phyloP scores from a whole-genome alignment of 805 yeast genomes.

The Ogataea siamensis region DNA sequence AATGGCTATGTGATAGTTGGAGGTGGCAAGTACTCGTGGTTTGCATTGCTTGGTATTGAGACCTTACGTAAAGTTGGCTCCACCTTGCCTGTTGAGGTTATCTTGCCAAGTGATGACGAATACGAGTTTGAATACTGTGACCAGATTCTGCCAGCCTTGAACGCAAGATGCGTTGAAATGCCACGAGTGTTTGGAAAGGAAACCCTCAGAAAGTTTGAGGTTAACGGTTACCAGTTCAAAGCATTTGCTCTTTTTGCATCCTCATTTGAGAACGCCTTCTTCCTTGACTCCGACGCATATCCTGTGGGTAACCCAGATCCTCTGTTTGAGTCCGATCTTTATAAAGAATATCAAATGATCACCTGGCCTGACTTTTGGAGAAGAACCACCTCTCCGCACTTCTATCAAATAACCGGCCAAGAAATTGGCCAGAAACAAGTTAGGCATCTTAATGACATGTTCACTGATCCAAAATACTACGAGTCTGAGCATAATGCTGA shows the following conservation, averaged over 20 bases:
- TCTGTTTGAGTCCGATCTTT: slow-evolving; percentile 59
- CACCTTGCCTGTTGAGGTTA: slow-evolving; percentile 74
- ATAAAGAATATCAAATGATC: slow-evolving; percentile 46
- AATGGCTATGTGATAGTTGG: slow-evolving; percentile 70
- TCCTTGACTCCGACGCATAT: slow-evolving; percentile 74
- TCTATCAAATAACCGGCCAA: slow-evolving; percentile 66
- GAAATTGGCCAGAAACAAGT: slow-evolving; percentile 37
- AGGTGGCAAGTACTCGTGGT: slow-evolving; percentile 76
- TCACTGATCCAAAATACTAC: slow-evolving; percentile 31
- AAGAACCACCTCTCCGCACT: slow-evolving; percentile 73
- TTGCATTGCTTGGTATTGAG: slow-evolving; percentile 62
- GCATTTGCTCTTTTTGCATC: slow-evolving; percentile 69
- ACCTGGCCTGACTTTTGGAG: slow-evolving; percentile 91
- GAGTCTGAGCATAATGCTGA: slow-evolving; percentile 37
- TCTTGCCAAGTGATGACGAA: slow-evolving; percentile 68
- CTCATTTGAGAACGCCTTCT: slow-evolving; percentile 65
- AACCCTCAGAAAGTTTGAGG: slow-evolving; percentile 45
- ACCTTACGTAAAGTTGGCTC: slow-evolving; percentile 66
- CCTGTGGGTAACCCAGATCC: slow-evolving; percentile 65
- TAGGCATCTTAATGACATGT: slow-evolving; percentile 33
- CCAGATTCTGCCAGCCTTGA: slow-evolving; percentile 54
- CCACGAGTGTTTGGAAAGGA: slow-evolving; percentile 58
- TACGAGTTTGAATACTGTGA: slow-evolving; percentile 73
- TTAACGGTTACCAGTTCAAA: slow-evolving; percentile 68
- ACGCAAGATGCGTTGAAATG: slow-evolving; percentile 67